A percentile compares a stretch with the other conserved stretches of the same genome.
phyloP scores from a whole-genome alignment of 2,329 filamentous ascomycete genomes.

The Colletotrichum tofieldiae region DNA sequence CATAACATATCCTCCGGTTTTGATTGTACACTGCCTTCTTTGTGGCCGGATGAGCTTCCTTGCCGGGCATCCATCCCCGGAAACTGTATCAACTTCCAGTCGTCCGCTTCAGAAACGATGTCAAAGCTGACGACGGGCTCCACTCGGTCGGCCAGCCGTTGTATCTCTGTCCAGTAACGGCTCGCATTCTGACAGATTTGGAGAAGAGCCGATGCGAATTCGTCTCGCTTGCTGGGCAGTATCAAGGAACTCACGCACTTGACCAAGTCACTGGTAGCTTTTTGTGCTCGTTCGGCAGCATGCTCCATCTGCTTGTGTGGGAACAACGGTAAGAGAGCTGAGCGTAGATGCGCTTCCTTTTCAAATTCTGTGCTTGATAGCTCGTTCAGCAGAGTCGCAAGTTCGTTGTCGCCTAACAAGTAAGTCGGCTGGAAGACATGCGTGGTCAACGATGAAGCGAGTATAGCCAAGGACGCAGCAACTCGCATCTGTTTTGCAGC shows the following conservation, averaged over 20 bases:
- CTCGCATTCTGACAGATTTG: background rate
- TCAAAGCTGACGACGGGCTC: background rate
- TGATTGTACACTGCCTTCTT: background rate
- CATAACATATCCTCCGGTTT: background rate
- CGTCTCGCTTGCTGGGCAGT: background rate
- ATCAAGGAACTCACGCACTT: background rate
- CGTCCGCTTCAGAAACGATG: fast-evolving
- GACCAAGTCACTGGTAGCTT: background rate
- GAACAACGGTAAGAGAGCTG: background rate
- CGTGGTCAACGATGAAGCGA: background rate
- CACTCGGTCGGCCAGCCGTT: background rate
- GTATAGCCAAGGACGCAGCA: background rate
- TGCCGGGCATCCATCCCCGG: background rate
- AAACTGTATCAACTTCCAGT: background rate
- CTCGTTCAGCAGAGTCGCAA: background rate
- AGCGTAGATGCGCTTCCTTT: background rate
- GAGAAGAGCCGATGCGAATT: background rate
- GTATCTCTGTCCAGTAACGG: background rate
- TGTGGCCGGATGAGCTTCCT: background rate
- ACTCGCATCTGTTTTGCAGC: background rate
- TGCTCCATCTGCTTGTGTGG: background rate
- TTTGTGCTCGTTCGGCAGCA: background rate
- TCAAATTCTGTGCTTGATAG: background rate
- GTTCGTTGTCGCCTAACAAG: background rate
- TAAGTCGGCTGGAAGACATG: background rate